Base-by-base conservation (phyloP, 495 filamentous ascomycete genomes). In the Hypoxylon fragiforme region DNA sequence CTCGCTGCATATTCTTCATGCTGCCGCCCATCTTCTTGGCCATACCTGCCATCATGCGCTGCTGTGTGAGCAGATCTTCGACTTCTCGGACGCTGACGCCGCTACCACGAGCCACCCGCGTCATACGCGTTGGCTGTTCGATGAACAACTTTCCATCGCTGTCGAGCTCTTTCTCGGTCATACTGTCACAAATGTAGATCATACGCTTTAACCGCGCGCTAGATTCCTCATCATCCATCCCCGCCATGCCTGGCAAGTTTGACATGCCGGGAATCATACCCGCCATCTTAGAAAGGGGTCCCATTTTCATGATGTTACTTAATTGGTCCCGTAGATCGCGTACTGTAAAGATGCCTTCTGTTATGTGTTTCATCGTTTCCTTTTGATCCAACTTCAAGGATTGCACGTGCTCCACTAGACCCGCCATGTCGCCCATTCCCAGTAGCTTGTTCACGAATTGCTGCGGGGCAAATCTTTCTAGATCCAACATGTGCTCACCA, bases 231-330 rank as follows among this genome's bases (percentile, higher is more conserved):
- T 99, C 94, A 69, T 97, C 92, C 78, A 97, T 91, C 32, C 90
- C 89, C 19, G 87, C 84, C 78, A 96, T 97, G 1, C 65, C 65
- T 1, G 65, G 62, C 78, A 97, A 86, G 61, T 90, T 87, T 40
- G 85, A 87, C 54, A 97, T 83, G 22, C 94, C 95, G 0, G 94
- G 94, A 44, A 99, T 97, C 94, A 99, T 99, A 63, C 92, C 91
- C 0, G 95, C 95, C 80, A 99, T 92, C 72, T 99, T 99, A 28
- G 86, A 91, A 9, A 99, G 73, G 1, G 94, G 94, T 0, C 94
- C 94, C 94, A 99, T 97, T 73, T 99, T 99, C 92, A 97, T 97
- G 68, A 99, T 96, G 49, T 96, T 97, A 31, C 85, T 85, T 21
- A 99, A 82, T 71, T 99, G 95, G 64, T 97, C 94, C 21, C 95